Percentiles rank a stretch among this genome's conserved stretches.
These are phyloP conservation scores for Metarhizium brunneum DNA, from an alignment of 2,329 filamentous ascomycete species.

Conservation along the genomic window DNA sequence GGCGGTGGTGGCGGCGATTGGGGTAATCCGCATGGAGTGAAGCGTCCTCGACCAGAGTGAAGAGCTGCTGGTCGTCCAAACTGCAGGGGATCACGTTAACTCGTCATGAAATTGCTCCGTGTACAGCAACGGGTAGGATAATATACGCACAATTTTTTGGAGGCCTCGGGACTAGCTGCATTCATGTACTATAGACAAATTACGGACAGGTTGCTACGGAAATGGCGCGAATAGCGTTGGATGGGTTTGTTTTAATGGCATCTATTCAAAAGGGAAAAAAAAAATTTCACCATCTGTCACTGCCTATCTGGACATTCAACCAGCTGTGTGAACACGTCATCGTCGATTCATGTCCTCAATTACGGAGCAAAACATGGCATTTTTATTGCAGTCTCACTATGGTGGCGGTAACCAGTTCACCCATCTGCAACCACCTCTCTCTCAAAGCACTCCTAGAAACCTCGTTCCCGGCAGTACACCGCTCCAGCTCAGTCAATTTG, in stretches of 20 bases:
- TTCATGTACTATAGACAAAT: conserved; percentile 8
- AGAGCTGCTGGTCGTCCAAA: not conserved
- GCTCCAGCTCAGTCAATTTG: conserved; percentile 20
- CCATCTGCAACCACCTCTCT: conserved; percentile 17
- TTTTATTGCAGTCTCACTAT: conserved; percentile 9
- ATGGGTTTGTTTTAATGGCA: not conserved
- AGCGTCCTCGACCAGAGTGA: conserved; percentile 66
- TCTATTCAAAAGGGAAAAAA: not conserved
- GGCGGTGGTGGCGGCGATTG: conserved; percentile 42
- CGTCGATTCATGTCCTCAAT: too few species aligned
- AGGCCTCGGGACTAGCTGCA: not conserved
- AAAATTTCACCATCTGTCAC: too few species aligned
- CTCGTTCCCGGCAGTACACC: conserved; percentile 19
- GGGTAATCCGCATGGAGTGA: conserved; percentile 75
- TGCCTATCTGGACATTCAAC: too few species aligned
- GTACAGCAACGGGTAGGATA: not conserved
- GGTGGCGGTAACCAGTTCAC: conserved; percentile 12
- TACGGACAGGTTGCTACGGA: not conserved
- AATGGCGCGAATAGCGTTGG: conserved; percentile 7
- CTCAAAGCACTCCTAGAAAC: conserved; percentile 10
- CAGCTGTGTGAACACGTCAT: not conserved
- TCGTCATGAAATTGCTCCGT: not conserved
- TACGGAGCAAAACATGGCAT: not conserved
- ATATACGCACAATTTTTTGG: not conserved
- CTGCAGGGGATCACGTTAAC: not conserved